These are phyloP conservation scores for Rhizopogon sp. DNA, from an alignment of 768 basidiomycete genomes.

Conservation along the genomic window DNA sequence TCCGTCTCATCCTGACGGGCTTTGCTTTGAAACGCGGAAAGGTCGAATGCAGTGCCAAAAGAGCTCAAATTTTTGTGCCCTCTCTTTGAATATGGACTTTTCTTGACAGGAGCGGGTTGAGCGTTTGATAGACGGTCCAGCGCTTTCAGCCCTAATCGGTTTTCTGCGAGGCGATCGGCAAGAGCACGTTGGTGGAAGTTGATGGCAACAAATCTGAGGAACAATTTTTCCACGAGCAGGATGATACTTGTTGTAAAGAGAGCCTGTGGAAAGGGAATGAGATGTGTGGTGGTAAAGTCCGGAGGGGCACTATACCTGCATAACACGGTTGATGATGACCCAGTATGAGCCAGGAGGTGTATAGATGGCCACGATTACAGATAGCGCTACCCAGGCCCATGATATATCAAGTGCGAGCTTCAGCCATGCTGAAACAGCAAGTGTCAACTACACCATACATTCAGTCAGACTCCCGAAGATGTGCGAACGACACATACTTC, in stretches of 20 bases:
- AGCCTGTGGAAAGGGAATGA: conserved; percentile 24
- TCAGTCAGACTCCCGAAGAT: neutral
- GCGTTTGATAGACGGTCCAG: conserved; percentile 70
- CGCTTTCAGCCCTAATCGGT: conserved; percentile 62
- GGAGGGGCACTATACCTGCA: conserved; percentile 45
- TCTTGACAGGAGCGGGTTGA: conserved; percentile 38
- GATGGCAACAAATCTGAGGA: conserved; percentile 73
- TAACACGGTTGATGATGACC: conserved; percentile 61
- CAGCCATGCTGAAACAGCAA: conserved; percentile 68
- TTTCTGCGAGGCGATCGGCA: conserved; percentile 68
- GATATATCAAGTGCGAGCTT: conserved; percentile 62
- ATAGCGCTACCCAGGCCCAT: conserved; percentile 74
- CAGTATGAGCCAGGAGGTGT: conserved; percentile 64
- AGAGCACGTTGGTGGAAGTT: conserved; percentile 76
- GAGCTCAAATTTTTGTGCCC: conserved; percentile 40
- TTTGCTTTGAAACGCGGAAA: conserved; percentile 15
- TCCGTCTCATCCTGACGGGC: neutral
- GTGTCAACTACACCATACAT: conserved; percentile 42
- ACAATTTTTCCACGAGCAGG: conserved; percentile 50
- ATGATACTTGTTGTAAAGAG: conserved; percentile 40
- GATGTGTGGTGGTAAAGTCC: conserved; percentile 5
- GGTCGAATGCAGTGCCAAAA: conserved; percentile 32
- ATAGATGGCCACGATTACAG: conserved; percentile 52
- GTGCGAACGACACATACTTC: conserved; percentile 42
- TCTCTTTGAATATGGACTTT: conserved; percentile 36